These are phyloP conservation scores for Gossypioides kirkii DNA, from an alignment of 345 rosid species.

Conservation along the genomic window DNA sequence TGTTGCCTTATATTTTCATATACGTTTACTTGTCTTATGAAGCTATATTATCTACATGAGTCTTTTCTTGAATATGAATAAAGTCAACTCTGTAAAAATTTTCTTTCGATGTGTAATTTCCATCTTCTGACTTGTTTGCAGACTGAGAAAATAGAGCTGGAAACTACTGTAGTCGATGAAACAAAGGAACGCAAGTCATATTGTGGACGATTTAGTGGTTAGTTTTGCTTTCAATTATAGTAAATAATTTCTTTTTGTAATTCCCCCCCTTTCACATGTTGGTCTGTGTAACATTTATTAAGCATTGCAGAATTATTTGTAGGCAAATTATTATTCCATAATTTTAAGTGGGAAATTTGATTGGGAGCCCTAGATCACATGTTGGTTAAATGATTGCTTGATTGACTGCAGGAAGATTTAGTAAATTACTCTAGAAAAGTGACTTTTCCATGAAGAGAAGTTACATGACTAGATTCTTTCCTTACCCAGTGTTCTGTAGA, in stretches of 20 bases:
- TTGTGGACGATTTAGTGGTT: slow-evolving; percentile 93
- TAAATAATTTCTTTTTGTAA: slow-evolving; percentile 3
- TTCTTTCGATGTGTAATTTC: slow-evolving; percentile 1
- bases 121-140: slow-evolving; percentile 29
- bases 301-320: neutral
- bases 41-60: neutral
- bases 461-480: neutral
- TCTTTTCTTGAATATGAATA: slow-evolving; percentile 6
- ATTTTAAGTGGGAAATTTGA: neutral
- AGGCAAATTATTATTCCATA: neutral
- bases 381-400: neutral
- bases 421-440: neutral
- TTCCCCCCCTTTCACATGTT: neutral
- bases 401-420: neutral
- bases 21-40: neutral
- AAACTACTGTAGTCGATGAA: slow-evolving; percentile 96
- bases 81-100: neutral
- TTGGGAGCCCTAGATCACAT: neutral
- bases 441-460: neutral
- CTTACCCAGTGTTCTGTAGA: neutral
- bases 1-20: neutral
- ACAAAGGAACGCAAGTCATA: slow-evolving; percentile 88
- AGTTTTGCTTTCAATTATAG: slow-evolving; percentile 20
- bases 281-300: neutral
- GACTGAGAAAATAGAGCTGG: slow-evolving; percentile 97